Evolutionary conservation across 192 early-diverging fungal genomes (phyloP).

Genomic region (Gigaspora rosea): DNA sequence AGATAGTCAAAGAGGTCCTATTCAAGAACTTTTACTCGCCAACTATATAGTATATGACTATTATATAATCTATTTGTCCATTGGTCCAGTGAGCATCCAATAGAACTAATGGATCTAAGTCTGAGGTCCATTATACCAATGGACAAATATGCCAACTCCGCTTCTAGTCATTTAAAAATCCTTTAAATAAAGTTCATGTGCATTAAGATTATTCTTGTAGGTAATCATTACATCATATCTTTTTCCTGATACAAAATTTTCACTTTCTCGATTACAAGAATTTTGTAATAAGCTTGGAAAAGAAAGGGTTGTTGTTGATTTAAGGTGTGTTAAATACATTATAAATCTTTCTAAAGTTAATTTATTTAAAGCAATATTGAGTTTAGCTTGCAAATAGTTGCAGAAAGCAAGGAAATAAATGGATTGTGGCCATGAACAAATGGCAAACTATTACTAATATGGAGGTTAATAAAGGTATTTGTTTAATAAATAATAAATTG

Average conservation of each 20-base stretch:
- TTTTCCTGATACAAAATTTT: conserved; percentile 81
- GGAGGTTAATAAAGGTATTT: conserved; percentile 68
- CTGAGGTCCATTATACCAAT: too few species aligned
- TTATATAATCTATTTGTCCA: too few species aligned
- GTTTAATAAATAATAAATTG: conserved; percentile 29
- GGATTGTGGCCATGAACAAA: conserved; percentile 97
- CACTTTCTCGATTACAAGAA: conserved; percentile 59
- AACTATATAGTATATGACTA: too few species aligned
- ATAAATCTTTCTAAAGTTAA: background rate
- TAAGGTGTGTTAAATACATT: conserved; percentile 52
- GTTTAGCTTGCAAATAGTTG: conserved; percentile 60
- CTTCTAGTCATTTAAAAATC: background rate
- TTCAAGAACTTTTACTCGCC: too few species aligned
- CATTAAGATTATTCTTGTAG: conserved; percentile 31
- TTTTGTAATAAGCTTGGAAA: conserved; percentile 61
- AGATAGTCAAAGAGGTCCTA: background rate
- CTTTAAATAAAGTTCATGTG: background rate
- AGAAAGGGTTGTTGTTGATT: conserved; percentile 77
- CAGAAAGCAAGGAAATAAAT: conserved; percentile 63
- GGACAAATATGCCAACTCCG: too few species aligned
- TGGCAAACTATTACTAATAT: conserved; percentile 97
- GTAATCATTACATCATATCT: conserved; percentile 97
- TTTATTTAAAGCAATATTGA: background rate
- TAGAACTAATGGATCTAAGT: too few species aligned
- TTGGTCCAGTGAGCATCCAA: too few species aligned